Percentiles rank a stretch among this genome's conserved stretches.
phyloP scores from a whole-genome alignment of 345 rosid species.

The Balakata baccata region DNA sequence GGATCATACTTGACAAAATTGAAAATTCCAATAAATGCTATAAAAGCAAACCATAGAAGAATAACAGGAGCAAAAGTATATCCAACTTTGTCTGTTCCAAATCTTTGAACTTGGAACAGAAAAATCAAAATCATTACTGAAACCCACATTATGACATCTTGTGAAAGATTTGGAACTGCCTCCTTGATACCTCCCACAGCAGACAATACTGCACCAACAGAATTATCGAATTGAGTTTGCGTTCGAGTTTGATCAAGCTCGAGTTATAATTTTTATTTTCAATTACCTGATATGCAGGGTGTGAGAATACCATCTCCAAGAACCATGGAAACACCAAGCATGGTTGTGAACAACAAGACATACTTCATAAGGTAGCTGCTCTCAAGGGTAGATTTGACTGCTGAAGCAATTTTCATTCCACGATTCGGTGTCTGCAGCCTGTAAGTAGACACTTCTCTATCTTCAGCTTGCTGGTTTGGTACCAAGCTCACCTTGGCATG shows the following conservation, averaged over 20 bases:
- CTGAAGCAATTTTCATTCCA: slow-evolving; percentile 30
- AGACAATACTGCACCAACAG: slow-evolving; percentile 35
- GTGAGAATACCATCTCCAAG: slow-evolving; percentile 61
- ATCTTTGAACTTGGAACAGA: slow-evolving; percentile 40
- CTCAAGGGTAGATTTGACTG: slow-evolving; percentile 32
- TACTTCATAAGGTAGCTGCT: slow-evolving; percentile 34
- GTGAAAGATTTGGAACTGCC: slow-evolving; percentile 27
- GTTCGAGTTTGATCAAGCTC: no score
- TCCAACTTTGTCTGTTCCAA: slow-evolving; percentile 52
- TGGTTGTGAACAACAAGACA: slow-evolving; percentile 38
- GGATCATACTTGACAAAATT: slow-evolving; percentile 41
- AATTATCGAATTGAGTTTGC: neutral
- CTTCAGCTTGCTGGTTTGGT: slow-evolving; percentile 50
- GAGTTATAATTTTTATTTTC: no score
- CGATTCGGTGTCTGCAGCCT: slow-evolving; percentile 30
- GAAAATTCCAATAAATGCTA: slow-evolving; percentile 38
- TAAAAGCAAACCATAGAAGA: slow-evolving; percentile 37
- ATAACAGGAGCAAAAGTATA: slow-evolving; percentile 45
- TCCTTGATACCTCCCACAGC: slow-evolving; percentile 48
- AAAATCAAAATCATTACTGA: slow-evolving; percentile 37
- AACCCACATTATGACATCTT: slow-evolving; percentile 29
- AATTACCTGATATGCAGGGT: slow-evolving; percentile 51
- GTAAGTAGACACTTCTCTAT: slow-evolving; percentile 35
- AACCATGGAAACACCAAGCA: slow-evolving; percentile 61
- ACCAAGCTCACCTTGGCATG: slow-evolving; percentile 46